Conservation (phyloP, 257 asterid species). For the Knoxia roxburghii region DNA sequence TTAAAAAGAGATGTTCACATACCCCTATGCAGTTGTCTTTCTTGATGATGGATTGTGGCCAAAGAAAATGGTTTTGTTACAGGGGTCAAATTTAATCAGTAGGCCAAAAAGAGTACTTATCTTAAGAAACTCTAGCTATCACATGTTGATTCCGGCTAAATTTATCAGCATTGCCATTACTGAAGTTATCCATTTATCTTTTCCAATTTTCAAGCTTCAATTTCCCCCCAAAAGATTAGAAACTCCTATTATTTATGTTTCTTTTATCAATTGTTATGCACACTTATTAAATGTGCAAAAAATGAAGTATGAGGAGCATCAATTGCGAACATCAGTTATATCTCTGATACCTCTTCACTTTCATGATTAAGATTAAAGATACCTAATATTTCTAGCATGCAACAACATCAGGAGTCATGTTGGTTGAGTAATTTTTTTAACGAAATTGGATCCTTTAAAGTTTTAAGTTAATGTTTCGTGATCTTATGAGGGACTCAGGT, state of each 20-base stretch:
- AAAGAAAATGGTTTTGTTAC: background rate
- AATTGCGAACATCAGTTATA: background rate
- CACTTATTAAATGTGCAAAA: background rate
- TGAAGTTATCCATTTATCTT: background rate
- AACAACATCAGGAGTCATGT: background rate
- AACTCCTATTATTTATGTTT: background rate
- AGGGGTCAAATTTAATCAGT: background rate
- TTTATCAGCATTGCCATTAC: background rate
- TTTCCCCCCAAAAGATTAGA: background rate
- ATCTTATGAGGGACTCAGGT: background rate
- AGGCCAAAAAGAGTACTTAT: background rate
- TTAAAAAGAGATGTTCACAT: background rate
- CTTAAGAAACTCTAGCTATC: background rate
- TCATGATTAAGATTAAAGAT: background rate
- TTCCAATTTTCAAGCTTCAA: background rate
- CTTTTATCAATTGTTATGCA: no score
- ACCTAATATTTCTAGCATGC: background rate
- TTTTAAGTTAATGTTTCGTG: background rate
- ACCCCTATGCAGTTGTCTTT: background rate
- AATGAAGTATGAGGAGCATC: background rate
- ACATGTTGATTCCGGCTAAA: background rate
- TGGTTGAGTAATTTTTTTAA: background rate
- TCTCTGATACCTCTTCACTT: background rate
- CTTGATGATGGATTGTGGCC: background rate
- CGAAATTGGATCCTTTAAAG: background rate